Evolutionary conservation across 331 rosid species (phyloP), one percentile per base, ranked within the genome.

Genomic region (Malus hybrid): DNA sequence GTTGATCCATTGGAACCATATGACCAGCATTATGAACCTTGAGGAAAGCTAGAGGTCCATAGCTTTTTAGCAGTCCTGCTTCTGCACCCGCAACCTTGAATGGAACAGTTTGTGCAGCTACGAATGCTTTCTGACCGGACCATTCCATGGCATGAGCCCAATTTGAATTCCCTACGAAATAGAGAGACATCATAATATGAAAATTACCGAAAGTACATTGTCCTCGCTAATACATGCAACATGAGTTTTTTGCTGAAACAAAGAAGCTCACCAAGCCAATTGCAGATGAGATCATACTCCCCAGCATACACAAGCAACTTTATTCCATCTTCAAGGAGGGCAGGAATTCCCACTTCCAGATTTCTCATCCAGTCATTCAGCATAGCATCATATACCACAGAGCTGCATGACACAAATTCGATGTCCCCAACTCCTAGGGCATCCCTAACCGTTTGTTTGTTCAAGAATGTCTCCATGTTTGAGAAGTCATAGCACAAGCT

Each of bases 1-100:
- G 96, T 86, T 94, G 98, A 84, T 94, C 97, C 98, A 91, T 90
- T 33, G 97, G 97, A 67, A 94, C 97, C 96, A 94, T 83, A 78
- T 91, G 98, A 79, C 98, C 98, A 62, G 98, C 96, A 54, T 87
- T 79, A 50, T 87, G 86, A 28, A 93, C 94, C 97, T 89, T 90
- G 72, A 93, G 88, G 86, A 93, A 88, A 80, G 90, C 69, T 3
- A 93, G 90, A 83, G 98, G 90, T 52, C 96, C 98, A 57, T 93
- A 86, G 73, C 80, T 85, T 88, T 86, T 86, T 57, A 91, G 78
- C 48, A 42, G 34, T 76, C 97, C 98, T 20, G 96, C 96, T 80
- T 91, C 91, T 69, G 85, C 77, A 48, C 89, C 88, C 36, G 83
- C 93, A 12, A 91, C 98, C 65, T 59, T 28, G 80, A 88, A 93